Evolutionary conservation across 2,329 filamentous ascomycete species (phyloP), one percentile per base, ranked within the genome.

Genomic region (Neofusicoccum laricinum): DNA sequence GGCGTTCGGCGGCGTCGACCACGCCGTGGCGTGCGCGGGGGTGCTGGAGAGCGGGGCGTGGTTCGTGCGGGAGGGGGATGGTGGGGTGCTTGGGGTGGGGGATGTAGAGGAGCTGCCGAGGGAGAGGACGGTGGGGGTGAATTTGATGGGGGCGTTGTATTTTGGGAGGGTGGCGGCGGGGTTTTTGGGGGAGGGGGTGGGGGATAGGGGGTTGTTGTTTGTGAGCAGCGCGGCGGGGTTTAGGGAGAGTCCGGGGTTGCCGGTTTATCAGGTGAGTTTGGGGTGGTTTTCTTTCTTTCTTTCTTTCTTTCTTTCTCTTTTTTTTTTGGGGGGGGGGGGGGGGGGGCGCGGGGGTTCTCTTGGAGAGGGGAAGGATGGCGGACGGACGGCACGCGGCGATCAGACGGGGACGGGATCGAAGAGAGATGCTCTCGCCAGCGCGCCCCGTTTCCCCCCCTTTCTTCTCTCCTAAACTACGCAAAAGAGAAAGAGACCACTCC

Each of bases 111-210:
- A 34, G 48, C 30, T 1, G 48, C 15, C 14, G 32, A 67, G 71
- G 64, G 38, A 40, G 7, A 70, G 75, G 59, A 77, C 76, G 65
- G 75, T 78, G 3, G 79, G 83, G 43, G 77, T 84, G 63, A 83
- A 85, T 66, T 72, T 85, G 4, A 73, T 76, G 4, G 82, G 80
- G 8, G 78, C 78, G 1, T 67, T 84, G 21, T 79, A 80, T 49
- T 82, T 84, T 66, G 75, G 79, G 3, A 75, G 82, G 1, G 78
- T 85, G 12, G 83, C 83, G 1, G 74, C 79, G 17, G 82, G 81
- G 4, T 85, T 82, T 67, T 75, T 85, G 46, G 25, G 2, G 12
- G 25, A 50, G 21, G 46, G 21, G 45, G 45, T 30, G 45, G 45
- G 17, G 10, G 59, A 63, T 34, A 40, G 19, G 48, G 14, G 11